A percentile compares a stretch with the other conserved stretches of the same genome.
Conservation (phyloP, 805 yeast genomes). For the Yamadazyma sp. region DNA sequence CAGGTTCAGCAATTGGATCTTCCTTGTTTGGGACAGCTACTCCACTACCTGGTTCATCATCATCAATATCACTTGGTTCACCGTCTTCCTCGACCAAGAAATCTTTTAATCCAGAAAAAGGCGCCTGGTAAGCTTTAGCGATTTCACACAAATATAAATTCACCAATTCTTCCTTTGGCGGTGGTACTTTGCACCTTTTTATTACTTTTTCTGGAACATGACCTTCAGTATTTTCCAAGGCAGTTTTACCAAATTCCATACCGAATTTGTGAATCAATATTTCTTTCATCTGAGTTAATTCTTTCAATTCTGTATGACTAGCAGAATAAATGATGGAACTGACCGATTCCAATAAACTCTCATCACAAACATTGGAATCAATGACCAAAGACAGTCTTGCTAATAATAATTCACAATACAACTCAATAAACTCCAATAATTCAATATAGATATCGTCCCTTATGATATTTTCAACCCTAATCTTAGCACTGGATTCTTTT, state of each 20-base stretch:
- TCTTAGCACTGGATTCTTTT: conserved; percentile 78
- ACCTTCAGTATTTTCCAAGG: conserved; percentile 45
- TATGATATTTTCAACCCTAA: conserved; percentile 79
- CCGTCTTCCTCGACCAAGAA: conserved; percentile 13
- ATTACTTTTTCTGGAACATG: conserved; percentile 68
- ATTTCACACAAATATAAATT: conserved; percentile 72
- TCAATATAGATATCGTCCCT: conserved; percentile 80
- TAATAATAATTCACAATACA: conserved; percentile 75
- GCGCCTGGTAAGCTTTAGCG: conserved; percentile 74
- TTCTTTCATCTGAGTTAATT: conserved; percentile 59
- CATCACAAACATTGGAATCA: conserved; percentile 44
- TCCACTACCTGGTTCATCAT: conserved; percentile 24
- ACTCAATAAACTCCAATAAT: conserved; percentile 71
- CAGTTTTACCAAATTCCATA: conserved; percentile 56
- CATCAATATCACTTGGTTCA: conserved; percentile 21
- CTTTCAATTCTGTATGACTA: conserved; percentile 73
- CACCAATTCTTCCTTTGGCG: conserved; percentile 67
- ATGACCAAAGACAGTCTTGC: conserved; percentile 69
- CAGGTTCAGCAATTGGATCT: conserved; percentile 19
- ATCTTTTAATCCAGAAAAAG: conserved; percentile 54
- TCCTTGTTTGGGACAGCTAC: conserved; percentile 14
- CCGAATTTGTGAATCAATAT: conserved; percentile 63
- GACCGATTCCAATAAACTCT: conserved; percentile 73
- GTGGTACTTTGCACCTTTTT: conserved; percentile 58
- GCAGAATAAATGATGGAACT: conserved; percentile 66